Evolutionary conservation across 2,329 filamentous ascomycete genomes (phyloP).

Genomic region (Colletotrichum ledebouriae): DNA sequence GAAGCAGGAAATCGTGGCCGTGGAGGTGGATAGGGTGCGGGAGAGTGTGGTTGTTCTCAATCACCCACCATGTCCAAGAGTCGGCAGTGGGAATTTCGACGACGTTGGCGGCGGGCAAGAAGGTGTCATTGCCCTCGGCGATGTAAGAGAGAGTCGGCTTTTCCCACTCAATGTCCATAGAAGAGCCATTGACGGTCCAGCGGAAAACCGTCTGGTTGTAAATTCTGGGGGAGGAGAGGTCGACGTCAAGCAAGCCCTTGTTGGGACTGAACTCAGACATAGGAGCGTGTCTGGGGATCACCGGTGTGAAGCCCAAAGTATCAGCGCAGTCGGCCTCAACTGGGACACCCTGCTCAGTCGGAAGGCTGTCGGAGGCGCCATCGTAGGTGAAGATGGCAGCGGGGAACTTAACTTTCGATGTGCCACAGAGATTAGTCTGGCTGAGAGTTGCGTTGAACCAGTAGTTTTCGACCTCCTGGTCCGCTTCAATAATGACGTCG

Average conservation of each 20-base stretch:
- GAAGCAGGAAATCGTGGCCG: conserved; percentile 55
- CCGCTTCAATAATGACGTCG: conserved; percentile 57
- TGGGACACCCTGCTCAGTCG: conserved; percentile 47
- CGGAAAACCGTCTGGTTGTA: conserved; percentile 42
- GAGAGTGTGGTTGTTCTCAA: conserved; percentile 47
- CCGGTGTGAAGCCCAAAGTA: conserved; percentile 42
- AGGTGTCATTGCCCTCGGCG: conserved; percentile 42
- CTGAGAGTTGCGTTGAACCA: conserved; percentile 57
- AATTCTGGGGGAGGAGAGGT: conserved; percentile 42
- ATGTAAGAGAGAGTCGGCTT: conserved; percentile 53
- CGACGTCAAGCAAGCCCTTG: conserved; percentile 45
- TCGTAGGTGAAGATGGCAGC: conserved; percentile 55
- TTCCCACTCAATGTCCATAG: conserved; percentile 55
- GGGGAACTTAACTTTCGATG: conserved; percentile 48
- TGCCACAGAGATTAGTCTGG: conserved; percentile 48
- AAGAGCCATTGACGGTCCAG: conserved; percentile 51
- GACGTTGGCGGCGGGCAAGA: conserved; percentile 43
- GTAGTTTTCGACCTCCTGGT: conserved; percentile 53
- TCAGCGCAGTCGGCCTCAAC: conserved; percentile 43
- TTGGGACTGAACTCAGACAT: conserved; percentile 46
- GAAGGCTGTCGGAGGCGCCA: conserved; percentile 49
- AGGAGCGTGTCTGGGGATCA: conserved; percentile 46
- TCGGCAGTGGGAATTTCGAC: conserved; percentile 43
- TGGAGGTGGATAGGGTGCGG: conserved; percentile 65
- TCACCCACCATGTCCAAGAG: conserved; percentile 51